phyloP scores from a whole-genome alignment of 2,329 filamentous ascomycete genomes.

The Aspergillus felis region DNA sequence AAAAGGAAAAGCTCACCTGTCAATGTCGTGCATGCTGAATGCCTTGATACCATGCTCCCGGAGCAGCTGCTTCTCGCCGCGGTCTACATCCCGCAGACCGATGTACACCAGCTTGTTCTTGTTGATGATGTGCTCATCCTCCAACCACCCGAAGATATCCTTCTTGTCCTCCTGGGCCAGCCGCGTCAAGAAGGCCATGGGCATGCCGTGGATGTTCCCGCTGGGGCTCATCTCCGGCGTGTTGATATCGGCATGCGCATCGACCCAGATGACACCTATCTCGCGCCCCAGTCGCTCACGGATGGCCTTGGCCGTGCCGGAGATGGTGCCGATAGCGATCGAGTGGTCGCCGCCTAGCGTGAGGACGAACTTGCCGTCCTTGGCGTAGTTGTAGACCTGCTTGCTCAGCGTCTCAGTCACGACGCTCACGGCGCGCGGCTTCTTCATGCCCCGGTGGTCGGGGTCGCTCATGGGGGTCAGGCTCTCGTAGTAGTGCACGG shows the following conservation, averaged over 20 bases:
- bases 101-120: slow-evolving; percentile 93
- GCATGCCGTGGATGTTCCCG: slow-evolving; percentile 98
- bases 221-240: slow-evolving; percentile 84
- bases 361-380: slow-evolving; percentile 77
- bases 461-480: slow-evolving; percentile 68
- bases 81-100: slow-evolving; percentile 85
- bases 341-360: slow-evolving; percentile 95
- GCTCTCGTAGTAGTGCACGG: slow-evolving; percentile 77
- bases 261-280: slow-evolving; percentile 96
- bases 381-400: slow-evolving; percentile 84
- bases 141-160: slow-evolving; percentile 87
- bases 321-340: slow-evolving; percentile 91
- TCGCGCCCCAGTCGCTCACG: slow-evolving; percentile 77
- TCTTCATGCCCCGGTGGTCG: slow-evolving; percentile 89
- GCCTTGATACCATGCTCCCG: slow-evolving; percentile 87
- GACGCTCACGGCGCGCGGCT: slow-evolving; percentile 77
- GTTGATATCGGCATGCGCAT: slow-evolving; percentile 98
- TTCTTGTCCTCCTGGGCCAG: slow-evolving; percentile 71
- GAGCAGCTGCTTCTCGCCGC: slow-evolving; percentile 89
- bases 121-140: slow-evolving; percentile 57
- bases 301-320: slow-evolving; percentile 79
- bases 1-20: slow-evolving; percentile 56
- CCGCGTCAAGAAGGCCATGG: slow-evolving; percentile 84
- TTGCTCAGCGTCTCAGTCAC: slow-evolving; percentile 75
- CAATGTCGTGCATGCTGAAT: slow-evolving; percentile 98